Evolutionary conservation across 2,329 filamentous ascomycete genomes (phyloP).

Genomic region (Epichloe gansuensis): DNA sequence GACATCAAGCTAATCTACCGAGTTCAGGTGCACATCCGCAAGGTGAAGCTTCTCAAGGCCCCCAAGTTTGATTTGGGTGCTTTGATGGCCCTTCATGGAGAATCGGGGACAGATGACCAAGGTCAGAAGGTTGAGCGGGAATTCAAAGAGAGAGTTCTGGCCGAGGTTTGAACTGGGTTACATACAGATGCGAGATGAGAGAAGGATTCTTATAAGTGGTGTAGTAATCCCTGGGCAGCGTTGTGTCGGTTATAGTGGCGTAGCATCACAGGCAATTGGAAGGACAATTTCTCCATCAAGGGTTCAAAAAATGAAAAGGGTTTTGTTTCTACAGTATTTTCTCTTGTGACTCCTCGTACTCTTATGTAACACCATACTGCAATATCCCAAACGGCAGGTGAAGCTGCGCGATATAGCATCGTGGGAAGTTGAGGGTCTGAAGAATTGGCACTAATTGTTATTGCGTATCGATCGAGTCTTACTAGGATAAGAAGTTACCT

Average conservation of each 20-base stretch:
- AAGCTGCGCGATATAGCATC: too few relatives aligned
- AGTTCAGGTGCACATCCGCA: conserved; percentile 93
- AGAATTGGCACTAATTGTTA: too few relatives aligned
- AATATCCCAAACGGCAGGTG: too few relatives aligned
- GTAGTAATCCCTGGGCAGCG: conserved; percentile 21
- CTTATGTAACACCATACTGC: too few relatives aligned
- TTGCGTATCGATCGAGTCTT: too few relatives aligned
- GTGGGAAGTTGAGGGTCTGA: too few relatives aligned
- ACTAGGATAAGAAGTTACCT: too few relatives aligned
- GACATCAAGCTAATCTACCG: neutral
- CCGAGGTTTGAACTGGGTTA: conserved; percentile 61
- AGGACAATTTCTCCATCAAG: conserved; percentile 27
- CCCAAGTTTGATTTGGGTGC: conserved; percentile 99
- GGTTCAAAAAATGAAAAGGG: conserved; percentile 20
- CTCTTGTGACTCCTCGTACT: too few relatives aligned
- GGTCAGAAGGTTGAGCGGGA: conserved; percentile 98
- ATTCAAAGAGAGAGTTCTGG: conserved; percentile 96
- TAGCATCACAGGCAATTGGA: conserved; percentile 29
- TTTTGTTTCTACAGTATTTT: conserved; percentile 12
- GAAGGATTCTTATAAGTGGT: conserved; percentile 19
- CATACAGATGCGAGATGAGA: conserved; percentile 19
- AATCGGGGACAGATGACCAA: conserved; percentile 89
- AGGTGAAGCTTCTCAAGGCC: conserved; percentile 98
- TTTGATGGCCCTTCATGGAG: conserved; percentile 92
- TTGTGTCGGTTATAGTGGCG: conserved; percentile 32